These are phyloP conservation scores for Cornus suecica DNA, from an alignment of 148 eudicot genomes.

Conservation along the genomic window DNA sequence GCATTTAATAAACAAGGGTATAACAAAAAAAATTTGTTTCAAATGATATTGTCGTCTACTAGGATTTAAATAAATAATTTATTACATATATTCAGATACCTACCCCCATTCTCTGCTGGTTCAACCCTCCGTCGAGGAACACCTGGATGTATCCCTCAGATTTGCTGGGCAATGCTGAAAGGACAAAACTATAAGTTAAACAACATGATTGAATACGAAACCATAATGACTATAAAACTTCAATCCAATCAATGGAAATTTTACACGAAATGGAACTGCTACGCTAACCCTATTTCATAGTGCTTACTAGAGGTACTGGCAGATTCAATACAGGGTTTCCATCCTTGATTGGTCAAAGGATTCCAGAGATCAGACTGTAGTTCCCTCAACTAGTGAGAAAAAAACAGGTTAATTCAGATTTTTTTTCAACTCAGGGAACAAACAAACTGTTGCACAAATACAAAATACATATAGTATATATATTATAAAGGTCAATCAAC, in stretches of 20 bases:
- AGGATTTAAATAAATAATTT: not conserved
- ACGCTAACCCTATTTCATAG: not conserved
- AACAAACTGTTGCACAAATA: no score
- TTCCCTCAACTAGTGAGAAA: conserved; percentile 47
- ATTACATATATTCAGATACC: conserved; percentile 14
- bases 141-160: conserved; percentile 88
- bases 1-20: no score
- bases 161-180: conserved; percentile 55
- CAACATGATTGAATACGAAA: not conserved
- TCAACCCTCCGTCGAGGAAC: conserved; percentile 95
- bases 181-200: conserved; percentile 21
- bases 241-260: not conserved
- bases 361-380: conserved; percentile 72
- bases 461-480: not conserved
- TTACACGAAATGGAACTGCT: not conserved
- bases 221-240: not conserved
- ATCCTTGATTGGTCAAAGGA: conserved; percentile 81
- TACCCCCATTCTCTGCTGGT: conserved; percentile 99
- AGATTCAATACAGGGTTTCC: conserved; percentile 64
- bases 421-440: not conserved
- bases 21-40: no score
- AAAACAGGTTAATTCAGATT: not conserved
- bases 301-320: conserved; percentile 48
- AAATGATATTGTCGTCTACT: not conserved
- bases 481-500: conserved; percentile 9